phyloP scores from a whole-genome alignment of 441 rosid species.

The Arabidopsis hybrid region DNA sequence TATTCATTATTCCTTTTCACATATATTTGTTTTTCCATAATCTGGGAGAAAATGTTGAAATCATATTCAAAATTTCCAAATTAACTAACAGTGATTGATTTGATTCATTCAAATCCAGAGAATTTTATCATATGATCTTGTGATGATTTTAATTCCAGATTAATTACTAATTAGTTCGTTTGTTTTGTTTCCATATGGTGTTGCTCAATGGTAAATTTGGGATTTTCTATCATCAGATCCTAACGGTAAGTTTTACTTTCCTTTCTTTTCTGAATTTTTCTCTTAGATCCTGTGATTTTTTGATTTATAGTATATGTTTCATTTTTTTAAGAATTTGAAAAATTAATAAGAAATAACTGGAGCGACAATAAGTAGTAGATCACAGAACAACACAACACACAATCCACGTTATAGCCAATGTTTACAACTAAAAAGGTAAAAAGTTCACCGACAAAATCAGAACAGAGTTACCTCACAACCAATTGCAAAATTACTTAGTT shows the following conservation, averaged over 20 bases:
- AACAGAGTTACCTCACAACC: conserved; percentile 33
- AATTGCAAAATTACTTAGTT: conserved; percentile 15
- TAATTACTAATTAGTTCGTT: too few species aligned
- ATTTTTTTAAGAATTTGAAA: not conserved
- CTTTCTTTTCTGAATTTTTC: not conserved
- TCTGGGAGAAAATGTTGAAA: conserved; percentile 3
- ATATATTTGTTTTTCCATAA: conserved; percentile 10
- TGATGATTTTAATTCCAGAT: not conserved
- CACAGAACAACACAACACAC: conserved; percentile 38
- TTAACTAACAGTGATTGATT: conserved; percentile 6
- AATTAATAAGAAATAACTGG: conserved; percentile 15
- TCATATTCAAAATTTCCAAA: conserved; percentile 12
- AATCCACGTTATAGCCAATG: conserved; percentile 7
- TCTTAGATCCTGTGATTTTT: conserved; percentile 11
- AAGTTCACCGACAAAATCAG: conserved; percentile 42
- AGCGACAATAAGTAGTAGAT: conserved; percentile 34
- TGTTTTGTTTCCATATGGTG: conserved; percentile 8
- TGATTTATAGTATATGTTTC: not conserved
- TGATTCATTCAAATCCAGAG: not conserved
- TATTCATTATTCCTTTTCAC: conserved; percentile 38
- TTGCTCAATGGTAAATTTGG: conserved; percentile 40
- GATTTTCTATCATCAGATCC: conserved; percentile 66
- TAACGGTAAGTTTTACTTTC: conserved; percentile 59
- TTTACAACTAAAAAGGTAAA: conserved; percentile 16
- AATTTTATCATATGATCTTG: not conserved